Evolutionary conservation across 2,329 filamentous ascomycete species (phyloP).

Genomic region (Phaeophleospora eucalypticola): DNA sequence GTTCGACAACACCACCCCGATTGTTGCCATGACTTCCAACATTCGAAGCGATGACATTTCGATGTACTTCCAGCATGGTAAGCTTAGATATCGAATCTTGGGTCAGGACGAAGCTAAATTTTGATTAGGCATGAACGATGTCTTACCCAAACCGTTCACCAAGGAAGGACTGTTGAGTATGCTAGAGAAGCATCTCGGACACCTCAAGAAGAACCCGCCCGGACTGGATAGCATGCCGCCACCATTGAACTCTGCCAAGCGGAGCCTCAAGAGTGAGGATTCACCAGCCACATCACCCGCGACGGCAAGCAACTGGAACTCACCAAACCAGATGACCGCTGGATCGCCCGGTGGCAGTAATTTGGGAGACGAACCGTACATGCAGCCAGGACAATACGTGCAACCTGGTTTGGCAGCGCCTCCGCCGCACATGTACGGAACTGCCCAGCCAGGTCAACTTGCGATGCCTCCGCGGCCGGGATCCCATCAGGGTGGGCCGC

Average conservation of each 20-base stretch:
- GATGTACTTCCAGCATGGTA: slow-evolving; percentile 95
- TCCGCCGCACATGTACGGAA: slow-evolving; percentile 32
- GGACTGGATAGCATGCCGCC: slow-evolving; percentile 47
- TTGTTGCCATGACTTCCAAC: slow-evolving; percentile 98
- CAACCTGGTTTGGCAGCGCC: slow-evolving; percentile 19
- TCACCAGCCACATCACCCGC: slow-evolving; percentile 60
- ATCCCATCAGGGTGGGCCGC: slow-evolving; percentile 34
- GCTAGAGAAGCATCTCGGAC: slow-evolving; percentile 82
- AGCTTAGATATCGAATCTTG: slow-evolving; percentile 32
- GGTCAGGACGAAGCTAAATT: slow-evolving; percentile 4
- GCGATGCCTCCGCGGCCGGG: slow-evolving; percentile 27
- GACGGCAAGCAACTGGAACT: slow-evolving; percentile 60
- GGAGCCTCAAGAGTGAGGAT: slow-evolving; percentile 59
- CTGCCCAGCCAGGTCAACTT: slow-evolving; percentile 38
- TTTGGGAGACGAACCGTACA: slow-evolving; percentile 43
- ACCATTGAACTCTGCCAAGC: slow-evolving; percentile 50
- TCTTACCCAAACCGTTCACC: slow-evolving; percentile 94
- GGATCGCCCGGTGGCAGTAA: slow-evolving; percentile 53
- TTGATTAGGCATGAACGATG: slow-evolving; percentile 84
- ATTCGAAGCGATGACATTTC: slow-evolving; percentile 95
- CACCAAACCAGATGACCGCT: slow-evolving; percentile 55
- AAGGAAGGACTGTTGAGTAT: slow-evolving; percentile 73
- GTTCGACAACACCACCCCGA: slow-evolving; percentile 74
- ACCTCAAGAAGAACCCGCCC: slow-evolving; percentile 61
- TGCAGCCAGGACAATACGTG: slow-evolving; percentile 42